Percentiles rank a stretch among this genome's conserved stretches.
Conservation (phyloP, 2,329 filamentous ascomycete genomes). For the Ophiocordyceps unilateralis region DNA sequence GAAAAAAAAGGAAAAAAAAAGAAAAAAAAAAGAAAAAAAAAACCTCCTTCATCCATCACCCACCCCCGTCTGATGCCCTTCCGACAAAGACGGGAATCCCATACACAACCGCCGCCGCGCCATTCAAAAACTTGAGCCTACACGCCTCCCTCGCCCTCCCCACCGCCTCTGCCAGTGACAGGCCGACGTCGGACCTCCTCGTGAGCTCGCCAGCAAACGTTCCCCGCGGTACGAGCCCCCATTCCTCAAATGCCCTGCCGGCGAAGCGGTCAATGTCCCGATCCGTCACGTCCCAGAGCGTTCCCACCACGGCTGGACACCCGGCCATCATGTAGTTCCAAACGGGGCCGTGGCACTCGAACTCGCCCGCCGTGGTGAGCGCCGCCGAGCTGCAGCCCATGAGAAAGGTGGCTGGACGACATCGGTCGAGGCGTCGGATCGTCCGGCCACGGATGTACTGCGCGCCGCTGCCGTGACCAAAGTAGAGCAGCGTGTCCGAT, state of each 20-base stretch:
- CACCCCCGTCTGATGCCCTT: conserved; percentile 8
- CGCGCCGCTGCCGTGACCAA: conserved; percentile 86
- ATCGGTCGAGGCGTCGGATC: conserved; percentile 60
- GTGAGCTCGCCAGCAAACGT: conserved; percentile 20
- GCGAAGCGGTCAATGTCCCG: conserved; percentile 93
- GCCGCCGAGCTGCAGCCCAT: conserved; percentile 89
- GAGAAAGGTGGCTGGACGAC: conserved; percentile 61
- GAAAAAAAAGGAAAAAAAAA: no score
- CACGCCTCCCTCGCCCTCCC: conserved; percentile 60
- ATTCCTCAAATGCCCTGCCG: conserved; percentile 59
- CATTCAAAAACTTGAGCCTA: conserved; percentile 79
- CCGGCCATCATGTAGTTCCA: conserved; percentile 86
- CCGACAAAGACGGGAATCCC: conserved; percentile 78
- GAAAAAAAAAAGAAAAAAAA: no score
- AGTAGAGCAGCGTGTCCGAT: conserved; percentile 71
- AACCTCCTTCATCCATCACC: not conserved
- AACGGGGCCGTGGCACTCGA: conserved; percentile 80
- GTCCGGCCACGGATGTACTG: conserved; percentile 84
- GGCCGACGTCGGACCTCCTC: conserved; percentile 1
- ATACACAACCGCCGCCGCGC: conserved; percentile 85
- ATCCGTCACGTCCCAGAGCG: conserved; percentile 95
- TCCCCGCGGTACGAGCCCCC: conserved; percentile 52
- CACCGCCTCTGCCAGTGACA: conserved; percentile 65
- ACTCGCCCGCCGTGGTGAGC: conserved; percentile 62
- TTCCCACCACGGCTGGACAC: conserved; percentile 72